phyloP scores from a whole-genome alignment of 495 filamentous ascomycete species.

The Penicillium turbatum region DNA sequence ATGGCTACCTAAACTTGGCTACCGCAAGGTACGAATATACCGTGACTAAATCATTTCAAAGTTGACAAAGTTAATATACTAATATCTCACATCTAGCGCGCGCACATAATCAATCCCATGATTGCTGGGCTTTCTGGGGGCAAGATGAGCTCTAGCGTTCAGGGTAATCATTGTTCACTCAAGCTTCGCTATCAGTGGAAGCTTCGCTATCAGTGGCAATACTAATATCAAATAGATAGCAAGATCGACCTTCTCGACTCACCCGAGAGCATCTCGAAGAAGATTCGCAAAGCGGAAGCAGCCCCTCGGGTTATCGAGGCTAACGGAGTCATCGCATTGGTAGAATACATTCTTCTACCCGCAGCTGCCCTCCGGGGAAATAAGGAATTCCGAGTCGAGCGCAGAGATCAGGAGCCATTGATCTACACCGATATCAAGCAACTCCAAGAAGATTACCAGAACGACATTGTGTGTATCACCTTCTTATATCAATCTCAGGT shows the following conservation, averaged over 20 bases:
- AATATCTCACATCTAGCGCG: constrained; percentile 41
- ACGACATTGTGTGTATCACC: constrained; percentile 62
- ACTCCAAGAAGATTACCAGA: constrained; percentile 72
- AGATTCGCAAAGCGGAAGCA: constrained; percentile 78
- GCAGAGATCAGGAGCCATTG: constrained; percentile 57
- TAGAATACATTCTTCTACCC: constrained; percentile 80
- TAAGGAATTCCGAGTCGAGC: constrained; percentile 38
- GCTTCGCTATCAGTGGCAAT: no score
- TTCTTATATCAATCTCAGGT: constrained; percentile 32
- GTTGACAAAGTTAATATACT: not conserved
- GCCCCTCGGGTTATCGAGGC: constrained; percentile 71
- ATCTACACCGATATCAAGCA: constrained; percentile 68
- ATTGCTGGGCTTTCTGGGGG: constrained; percentile 78
- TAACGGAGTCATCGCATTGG: constrained; percentile 79
- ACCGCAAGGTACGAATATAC: constrained; percentile 41
- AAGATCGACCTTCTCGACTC: constrained; percentile 88
- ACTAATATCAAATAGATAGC: constrained; percentile 30
- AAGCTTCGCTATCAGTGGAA: not conserved
- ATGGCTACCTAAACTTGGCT: constrained; percentile 41
- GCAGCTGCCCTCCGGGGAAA: constrained; percentile 44
- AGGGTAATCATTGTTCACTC: constrained; percentile 17
- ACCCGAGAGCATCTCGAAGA: constrained; percentile 64
- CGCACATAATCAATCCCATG: constrained; percentile 89
- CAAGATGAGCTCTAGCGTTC: constrained; percentile 67
- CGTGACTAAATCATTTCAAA: not conserved